Evolutionary conservation across 139 green algal genomes (phyloP).

Genomic region (Microglena sp.): DNA sequence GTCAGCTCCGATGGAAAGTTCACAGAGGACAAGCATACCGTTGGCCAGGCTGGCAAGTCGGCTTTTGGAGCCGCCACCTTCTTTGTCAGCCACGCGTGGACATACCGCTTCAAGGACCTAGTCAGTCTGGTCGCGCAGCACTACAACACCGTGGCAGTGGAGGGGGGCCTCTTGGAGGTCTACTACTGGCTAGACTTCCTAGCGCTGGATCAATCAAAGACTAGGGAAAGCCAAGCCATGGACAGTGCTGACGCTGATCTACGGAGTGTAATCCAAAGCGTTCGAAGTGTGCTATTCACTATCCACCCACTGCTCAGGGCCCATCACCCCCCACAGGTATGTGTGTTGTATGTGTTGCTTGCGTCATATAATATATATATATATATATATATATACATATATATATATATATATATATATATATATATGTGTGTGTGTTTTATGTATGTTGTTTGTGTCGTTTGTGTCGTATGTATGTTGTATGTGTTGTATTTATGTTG

Average conservation of each 20-base stretch:
- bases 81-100: conserved; percentile 8
- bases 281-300: conserved; percentile 2
- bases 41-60: not conserved
- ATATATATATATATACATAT: too few relatives aligned
- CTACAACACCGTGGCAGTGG: not conserved
- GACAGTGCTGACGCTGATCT: not conserved
- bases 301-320: conserved; percentile 11
- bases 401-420: too few relatives aligned
- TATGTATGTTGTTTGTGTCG: too few relatives aligned
- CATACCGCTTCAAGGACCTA: conserved; percentile 9
- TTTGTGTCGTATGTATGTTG: too few relatives aligned
- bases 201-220: conserved; percentile 6
- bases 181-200: conserved; percentile 12
- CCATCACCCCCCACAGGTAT: conserved; percentile 2
- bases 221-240: not conserved
- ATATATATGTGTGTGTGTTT: too few relatives aligned
- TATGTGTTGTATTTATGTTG: too few relatives aligned
- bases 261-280: not conserved
- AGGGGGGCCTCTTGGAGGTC: conserved; percentile 3
- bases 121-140: conserved; percentile 4
- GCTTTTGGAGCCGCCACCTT: conserved; percentile 1
- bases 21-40: conserved; percentile 1
- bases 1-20: not conserved
- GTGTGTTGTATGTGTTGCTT: too few relatives aligned
- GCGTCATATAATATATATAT: too few relatives aligned